phyloP scores from a whole-genome alignment of 2,329 filamentous ascomycete species.

The Fusarium acutatum region DNA sequence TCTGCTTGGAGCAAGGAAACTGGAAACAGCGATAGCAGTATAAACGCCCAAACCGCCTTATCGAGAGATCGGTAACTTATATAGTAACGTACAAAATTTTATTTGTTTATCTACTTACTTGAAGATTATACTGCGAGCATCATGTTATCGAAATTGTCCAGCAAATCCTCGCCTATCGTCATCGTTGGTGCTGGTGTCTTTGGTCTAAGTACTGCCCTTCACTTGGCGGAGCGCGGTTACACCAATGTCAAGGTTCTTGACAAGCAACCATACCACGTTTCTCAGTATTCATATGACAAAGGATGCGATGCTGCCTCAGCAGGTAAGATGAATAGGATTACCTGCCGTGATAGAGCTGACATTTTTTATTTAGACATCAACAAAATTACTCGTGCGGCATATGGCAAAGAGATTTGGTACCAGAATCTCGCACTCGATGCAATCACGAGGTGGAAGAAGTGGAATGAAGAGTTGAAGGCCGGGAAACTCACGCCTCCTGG shows the following conservation, averaged over 20 bases:
- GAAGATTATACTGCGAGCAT: not conserved
- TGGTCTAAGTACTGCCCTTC: not conserved
- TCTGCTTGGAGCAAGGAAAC: not conserved
- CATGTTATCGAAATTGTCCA: not conserved
- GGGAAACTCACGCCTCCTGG: not conserved
- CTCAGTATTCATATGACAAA: not conserved
- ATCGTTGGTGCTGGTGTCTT: not conserved
- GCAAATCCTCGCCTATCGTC: not conserved
- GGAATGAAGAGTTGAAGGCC: not conserved
- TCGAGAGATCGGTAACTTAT: not conserved
- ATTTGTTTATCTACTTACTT: not conserved
- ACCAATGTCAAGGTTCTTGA: not conserved
- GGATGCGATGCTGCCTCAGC: not conserved
- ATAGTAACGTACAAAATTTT: too few species aligned
- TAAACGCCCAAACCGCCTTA: not conserved
- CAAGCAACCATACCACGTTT: not conserved
- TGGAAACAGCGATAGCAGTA: not conserved
- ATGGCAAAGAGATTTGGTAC: not conserved
- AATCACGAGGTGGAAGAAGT: not conserved
- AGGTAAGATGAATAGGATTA: not conserved
- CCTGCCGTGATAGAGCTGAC: rapidly evolving
- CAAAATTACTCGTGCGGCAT: not conserved
- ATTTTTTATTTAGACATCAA: not conserved
- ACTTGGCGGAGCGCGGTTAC: not conserved
- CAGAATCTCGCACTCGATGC: not conserved